Percentiles rank a stretch among this genome's conserved stretches.
Evolutionary conservation across 2,329 filamentous ascomycete genomes (phyloP).

Genomic region (Arachnomyces sp.): DNA sequence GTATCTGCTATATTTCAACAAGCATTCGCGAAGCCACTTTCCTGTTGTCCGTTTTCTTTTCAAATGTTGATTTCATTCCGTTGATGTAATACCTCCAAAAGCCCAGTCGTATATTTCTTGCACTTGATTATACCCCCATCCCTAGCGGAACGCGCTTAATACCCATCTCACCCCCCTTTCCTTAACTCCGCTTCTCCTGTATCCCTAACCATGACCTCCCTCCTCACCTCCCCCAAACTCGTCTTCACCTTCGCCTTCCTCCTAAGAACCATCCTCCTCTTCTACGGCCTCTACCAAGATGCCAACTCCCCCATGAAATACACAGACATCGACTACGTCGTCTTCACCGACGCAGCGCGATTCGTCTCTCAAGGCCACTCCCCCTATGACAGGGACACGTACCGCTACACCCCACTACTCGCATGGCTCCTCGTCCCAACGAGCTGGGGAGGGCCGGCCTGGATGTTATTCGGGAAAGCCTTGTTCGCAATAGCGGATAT

Average conservation of each 20-base stretch:
- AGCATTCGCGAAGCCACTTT: no score
- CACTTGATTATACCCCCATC: no score
- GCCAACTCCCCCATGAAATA: constrained; percentile 88
- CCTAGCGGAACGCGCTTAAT: not conserved
- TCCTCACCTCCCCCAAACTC: constrained; percentile 26
- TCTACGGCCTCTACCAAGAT: constrained; percentile 92
- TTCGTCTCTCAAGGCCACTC: constrained; percentile 60
- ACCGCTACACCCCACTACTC: constrained; percentile 90
- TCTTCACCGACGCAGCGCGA: constrained; percentile 91
- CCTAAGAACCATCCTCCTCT: constrained; percentile 63
- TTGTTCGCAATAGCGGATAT: constrained; percentile 80
- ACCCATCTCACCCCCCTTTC: not conserved
- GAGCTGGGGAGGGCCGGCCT: constrained; percentile 43
- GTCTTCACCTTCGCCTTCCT: constrained; percentile 38
- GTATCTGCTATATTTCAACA: no score
- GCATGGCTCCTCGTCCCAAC: constrained; percentile 88
- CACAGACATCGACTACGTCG: constrained; percentile 97
- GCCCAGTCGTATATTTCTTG: no score
- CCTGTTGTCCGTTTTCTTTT: no score
- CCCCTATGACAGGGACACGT: constrained; percentile 85
- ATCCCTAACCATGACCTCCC: constrained; percentile 7
- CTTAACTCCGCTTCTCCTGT: no score
- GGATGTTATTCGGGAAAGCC: constrained; percentile 79
- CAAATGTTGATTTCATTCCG: no score
- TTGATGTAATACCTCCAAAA: no score